Evolutionary conservation across 805 yeast genomes (phyloP).

Genomic region (Kazachstania africana): DNA sequence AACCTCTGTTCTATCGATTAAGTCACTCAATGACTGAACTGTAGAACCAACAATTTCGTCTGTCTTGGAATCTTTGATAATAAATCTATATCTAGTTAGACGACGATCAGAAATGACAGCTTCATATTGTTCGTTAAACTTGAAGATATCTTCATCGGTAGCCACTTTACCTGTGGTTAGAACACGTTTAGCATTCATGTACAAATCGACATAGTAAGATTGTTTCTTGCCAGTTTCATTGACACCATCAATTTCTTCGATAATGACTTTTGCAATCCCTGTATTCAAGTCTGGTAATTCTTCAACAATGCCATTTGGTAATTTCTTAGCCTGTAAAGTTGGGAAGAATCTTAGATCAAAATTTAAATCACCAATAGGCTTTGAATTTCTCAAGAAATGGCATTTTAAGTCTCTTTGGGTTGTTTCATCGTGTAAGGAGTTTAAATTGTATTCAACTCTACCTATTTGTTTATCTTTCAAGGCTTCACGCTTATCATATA

Average conservation of each 20-base stretch:
- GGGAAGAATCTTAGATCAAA: slow-evolving; percentile 72
- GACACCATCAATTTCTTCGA: slow-evolving; percentile 33
- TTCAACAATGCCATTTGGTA: slow-evolving; percentile 68
- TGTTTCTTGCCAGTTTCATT: slow-evolving; percentile 38
- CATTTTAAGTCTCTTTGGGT: slow-evolving; percentile 38
- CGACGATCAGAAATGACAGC: slow-evolving; percentile 62
- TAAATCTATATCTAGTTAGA: slow-evolving; percentile 53
- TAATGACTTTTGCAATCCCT: slow-evolving; percentile 56
- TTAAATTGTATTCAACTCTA: slow-evolving; percentile 60
- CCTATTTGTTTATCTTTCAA: slow-evolving; percentile 73
- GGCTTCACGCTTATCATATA: slow-evolving; percentile 67
- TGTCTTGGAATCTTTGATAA: slow-evolving; percentile 51
- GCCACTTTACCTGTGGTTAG: slow-evolving; percentile 35
- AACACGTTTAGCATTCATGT: slow-evolving; percentile 48
- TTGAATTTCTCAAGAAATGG: slow-evolving; percentile 68
- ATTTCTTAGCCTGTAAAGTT: slow-evolving; percentile 45
- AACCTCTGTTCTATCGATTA: slow-evolving; percentile 68
- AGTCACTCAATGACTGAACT: slow-evolving; percentile 44
- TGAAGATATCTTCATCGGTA: slow-evolving; percentile 50
- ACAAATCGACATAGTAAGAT: slow-evolving; percentile 60
- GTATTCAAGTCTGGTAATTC: slow-evolving; percentile 91
- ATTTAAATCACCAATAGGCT: slow-evolving; percentile 62
- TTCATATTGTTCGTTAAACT: slow-evolving; percentile 53
- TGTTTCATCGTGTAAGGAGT: slow-evolving; percentile 43
- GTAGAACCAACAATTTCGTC: slow-evolving; percentile 48